Percentiles rank a stretch among this genome's conserved stretches.
phyloP scores from a whole-genome alignment of 2,329 filamentous ascomycete genomes.

The Nothopassalora personata region DNA sequence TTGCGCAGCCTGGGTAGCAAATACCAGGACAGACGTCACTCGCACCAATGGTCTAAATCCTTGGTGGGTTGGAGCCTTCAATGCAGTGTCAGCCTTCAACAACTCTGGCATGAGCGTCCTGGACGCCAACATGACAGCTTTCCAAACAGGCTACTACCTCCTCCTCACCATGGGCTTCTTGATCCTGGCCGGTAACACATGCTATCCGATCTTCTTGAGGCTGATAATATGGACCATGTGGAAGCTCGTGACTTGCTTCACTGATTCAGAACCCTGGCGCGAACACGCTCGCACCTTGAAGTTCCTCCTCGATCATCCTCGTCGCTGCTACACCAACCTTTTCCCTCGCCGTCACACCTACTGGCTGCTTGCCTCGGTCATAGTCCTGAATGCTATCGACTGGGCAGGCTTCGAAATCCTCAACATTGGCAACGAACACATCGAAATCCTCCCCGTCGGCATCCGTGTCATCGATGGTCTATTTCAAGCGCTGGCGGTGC shows the following conservation, averaged over 20 bases:
- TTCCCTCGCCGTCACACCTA: constrained; percentile 58
- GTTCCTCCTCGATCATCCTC: constrained; percentile 59
- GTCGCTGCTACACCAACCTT: constrained; percentile 58
- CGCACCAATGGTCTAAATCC: constrained; percentile 55
- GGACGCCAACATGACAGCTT: constrained; percentile 61
- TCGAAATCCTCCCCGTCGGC: constrained; percentile 42
- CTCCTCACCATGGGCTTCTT: constrained; percentile 41
- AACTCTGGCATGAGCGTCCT: constrained; percentile 66
- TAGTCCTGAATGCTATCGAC: constrained; percentile 52
- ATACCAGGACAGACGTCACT: constrained; percentile 47
- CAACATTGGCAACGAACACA: constrained; percentile 51
- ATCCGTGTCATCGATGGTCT: constrained; percentile 52
- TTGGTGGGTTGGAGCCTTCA: constrained; percentile 66
- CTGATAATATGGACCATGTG: constrained; percentile 54
- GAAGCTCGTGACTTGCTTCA: constrained; percentile 40
- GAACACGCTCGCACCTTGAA: constrained; percentile 43
- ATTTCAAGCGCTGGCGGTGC: constrained; percentile 52
- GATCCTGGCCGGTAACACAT: constrained; percentile 51
- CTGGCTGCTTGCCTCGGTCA: constrained; percentile 49
- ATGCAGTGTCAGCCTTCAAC: constrained; percentile 63
- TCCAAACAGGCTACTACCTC: constrained; percentile 45
- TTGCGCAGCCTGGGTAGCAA: constrained; percentile 56
- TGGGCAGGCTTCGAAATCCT: constrained; percentile 49
- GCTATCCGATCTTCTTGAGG: constrained; percentile 55
- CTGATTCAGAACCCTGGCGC: constrained; percentile 28